Evolutionary conservation across 1,284 basidiomycete species (phyloP), one percentile per base, ranked within the genome.

Genomic region (Neotropicomus parvogracilis): DNA sequence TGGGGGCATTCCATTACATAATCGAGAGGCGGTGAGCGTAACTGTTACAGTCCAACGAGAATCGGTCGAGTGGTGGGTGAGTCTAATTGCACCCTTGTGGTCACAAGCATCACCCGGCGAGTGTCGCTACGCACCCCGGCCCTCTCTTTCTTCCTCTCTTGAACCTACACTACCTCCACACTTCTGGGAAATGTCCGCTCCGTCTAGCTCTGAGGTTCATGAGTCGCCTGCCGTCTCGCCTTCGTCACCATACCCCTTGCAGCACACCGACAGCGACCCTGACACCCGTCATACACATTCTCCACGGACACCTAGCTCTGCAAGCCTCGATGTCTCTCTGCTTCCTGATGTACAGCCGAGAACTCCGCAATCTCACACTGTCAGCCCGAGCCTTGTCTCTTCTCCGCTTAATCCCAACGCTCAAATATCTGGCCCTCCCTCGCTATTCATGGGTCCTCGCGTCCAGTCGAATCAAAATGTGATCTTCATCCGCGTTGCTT

Each of bases 381-480:
- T 42, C 41, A 56, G 57, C 54, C 70, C 68, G 20, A 61, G 52
- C 46, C 74, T 75, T 51, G 63, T 73, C 29, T 72, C 75, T 29
- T 78, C 77, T 14, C 76, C 77, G 6, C 66, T 78, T 34, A 78
- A 78, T 52, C 75, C 75, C 26, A 71, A 75, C 49, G 9, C 56
- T 33, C 59, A 58, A 14, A 40, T 56, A 13, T 20, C 53, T 6
- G 14, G 6, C 2, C 44, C 32, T 47, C 55, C 49, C 48, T 28
- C 38, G 49, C 52, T 46, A 44, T 47, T 65, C 61, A 0, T 40
- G 58, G 68, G 44, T 50, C 64, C 49, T 58, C 72, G 35, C 57
- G 46, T 43, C 59, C 66, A 53, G 12, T 57, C 67, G 8, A 62
- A 64, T 33, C 67, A 66, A 17, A 74, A 65, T 45, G 61, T 68